phyloP scores from a whole-genome alignment of 208 protist species.

The Phytomonas francai region DNA sequence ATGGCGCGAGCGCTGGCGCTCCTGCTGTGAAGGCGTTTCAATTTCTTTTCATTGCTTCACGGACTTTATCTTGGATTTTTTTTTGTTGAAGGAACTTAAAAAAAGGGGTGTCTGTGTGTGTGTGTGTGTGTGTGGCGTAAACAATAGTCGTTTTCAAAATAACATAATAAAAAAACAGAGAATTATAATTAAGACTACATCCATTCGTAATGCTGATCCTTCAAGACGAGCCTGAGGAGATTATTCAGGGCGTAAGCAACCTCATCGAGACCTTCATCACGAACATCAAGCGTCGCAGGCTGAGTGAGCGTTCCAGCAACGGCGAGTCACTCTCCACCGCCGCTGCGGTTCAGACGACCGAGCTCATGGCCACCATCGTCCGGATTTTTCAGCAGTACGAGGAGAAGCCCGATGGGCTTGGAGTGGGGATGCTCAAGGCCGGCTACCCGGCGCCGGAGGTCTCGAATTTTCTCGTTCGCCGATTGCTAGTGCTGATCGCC shows the following conservation, averaged over 20 bases:
- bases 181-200: slow-evolving; percentile 1
- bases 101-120: not conserved
- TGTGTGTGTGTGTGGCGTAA: not conserved
- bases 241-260: slow-evolving; percentile 33
- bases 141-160: not conserved
- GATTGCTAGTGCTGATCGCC: slow-evolving; percentile 46
- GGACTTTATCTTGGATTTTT: not conserved
- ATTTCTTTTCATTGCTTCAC: not conserved
- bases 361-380: slow-evolving; percentile 51
- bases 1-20: not conserved
- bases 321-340: slow-evolving; percentile 50
- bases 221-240: slow-evolving; percentile 21
- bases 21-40: not conserved
- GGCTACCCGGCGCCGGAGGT: slow-evolving; percentile 44
- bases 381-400: slow-evolving; percentile 43
- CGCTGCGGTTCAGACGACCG: slow-evolving; percentile 40
- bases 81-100: not conserved
- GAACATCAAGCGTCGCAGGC: slow-evolving; percentile 37
- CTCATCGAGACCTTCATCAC: slow-evolving; percentile 61
- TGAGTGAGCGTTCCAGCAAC: slow-evolving; percentile 16
- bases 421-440: slow-evolving; percentile 28
- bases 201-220: slow-evolving; percentile 4
- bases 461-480: slow-evolving; percentile 36
- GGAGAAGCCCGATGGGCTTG: slow-evolving; percentile 20
- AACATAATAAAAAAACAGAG: not conserved